Percentiles rank a stretch among this genome's conserved stretches.
These are phyloP conservation scores for Podaxis sp. DNA, from an alignment of 768 basidiomycete species.

Conservation along the genomic window DNA sequence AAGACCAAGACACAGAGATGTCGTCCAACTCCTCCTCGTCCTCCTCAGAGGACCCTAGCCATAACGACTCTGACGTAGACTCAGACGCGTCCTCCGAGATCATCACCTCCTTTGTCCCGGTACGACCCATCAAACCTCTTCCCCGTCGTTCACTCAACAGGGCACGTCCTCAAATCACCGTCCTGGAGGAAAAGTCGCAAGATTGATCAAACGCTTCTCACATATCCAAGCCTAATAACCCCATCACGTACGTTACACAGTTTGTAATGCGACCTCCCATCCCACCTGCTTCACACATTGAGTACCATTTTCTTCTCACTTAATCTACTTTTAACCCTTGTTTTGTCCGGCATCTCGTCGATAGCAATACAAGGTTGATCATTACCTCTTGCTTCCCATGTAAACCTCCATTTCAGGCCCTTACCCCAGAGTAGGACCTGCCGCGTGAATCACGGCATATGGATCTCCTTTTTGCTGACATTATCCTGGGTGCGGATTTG, in stretches of 20 bases:
- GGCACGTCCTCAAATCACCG: conserved; percentile 8
- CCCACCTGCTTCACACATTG: conserved; percentile 15
- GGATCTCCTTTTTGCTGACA: neutral
- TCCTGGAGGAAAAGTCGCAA: conserved; percentile 12
- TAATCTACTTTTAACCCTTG: conserved; percentile 4
- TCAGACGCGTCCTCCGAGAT: conserved; percentile 36
- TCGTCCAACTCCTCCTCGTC: conserved; percentile 25
- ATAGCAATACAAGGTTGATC: conserved; percentile 7
- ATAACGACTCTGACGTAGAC: conserved; percentile 33
- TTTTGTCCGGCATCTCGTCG: neutral
- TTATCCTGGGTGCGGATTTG: conserved; percentile 7
- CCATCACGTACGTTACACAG: conserved; percentile 12
- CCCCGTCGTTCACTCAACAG: conserved; percentile 34
- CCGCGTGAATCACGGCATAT: neutral
- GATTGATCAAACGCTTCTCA: conserved; percentile 1
- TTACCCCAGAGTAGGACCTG: neutral
- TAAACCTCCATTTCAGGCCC: neutral
- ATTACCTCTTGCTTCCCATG: conserved; percentile 10
- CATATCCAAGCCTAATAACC: conserved; percentile 5
- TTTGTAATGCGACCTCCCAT: conserved; percentile 13
- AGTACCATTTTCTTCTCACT: neutral
- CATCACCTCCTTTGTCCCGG: conserved; percentile 39
- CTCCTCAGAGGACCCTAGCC: conserved; percentile 26
- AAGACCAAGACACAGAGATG: conserved; percentile 31
- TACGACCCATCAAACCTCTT: conserved; percentile 46